Percentiles rank a stretch among this genome's conserved stretches.
Conservation (phyloP, 2,329 filamentous ascomycete genomes). For the Rutstroemia sp. region DNA sequence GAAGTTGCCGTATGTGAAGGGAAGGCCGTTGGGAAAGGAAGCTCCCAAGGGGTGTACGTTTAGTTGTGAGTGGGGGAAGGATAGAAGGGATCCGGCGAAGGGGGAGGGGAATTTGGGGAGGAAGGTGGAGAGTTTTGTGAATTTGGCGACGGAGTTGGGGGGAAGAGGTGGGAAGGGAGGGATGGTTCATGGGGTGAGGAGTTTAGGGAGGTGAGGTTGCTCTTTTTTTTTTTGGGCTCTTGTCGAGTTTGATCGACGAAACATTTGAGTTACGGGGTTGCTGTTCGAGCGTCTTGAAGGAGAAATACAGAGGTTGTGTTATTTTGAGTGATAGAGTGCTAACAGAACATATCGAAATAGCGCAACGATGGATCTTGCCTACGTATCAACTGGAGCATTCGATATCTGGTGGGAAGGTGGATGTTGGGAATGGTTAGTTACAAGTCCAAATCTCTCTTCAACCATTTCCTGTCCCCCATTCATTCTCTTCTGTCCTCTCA, state of each 20-base stretch:
- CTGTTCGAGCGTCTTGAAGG: background rate
- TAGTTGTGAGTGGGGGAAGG: constrained; percentile 74
- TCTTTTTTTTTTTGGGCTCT: background rate
- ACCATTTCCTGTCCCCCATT: too few relatives aligned
- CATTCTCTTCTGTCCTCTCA: background rate
- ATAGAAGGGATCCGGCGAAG: constrained; percentile 48
- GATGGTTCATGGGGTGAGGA: constrained; percentile 72
- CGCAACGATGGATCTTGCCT: constrained; percentile 67
- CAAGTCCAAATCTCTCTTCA: background rate
- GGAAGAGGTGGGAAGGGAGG: constrained; percentile 59
- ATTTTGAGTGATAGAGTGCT: background rate
- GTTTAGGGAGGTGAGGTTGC: constrained; percentile 47
- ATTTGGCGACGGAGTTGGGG: constrained; percentile 62
- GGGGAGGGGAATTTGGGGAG: constrained; percentile 61
- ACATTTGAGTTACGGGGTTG: background rate
- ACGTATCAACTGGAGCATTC: constrained; percentile 66
- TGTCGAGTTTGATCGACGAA: background rate
- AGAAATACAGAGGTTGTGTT: background rate
- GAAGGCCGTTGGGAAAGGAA: constrained; percentile 52
- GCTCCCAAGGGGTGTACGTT: constrained; percentile 66
- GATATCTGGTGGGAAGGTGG: constrained; percentile 82
- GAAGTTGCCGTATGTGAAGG: constrained; percentile 55
- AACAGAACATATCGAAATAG: constrained; percentile 32
- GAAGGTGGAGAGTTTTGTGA: constrained; percentile 69
- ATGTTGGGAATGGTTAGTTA: constrained; percentile 66